Evolutionary conservation across 2,329 filamentous ascomycete genomes (phyloP).

Genomic region (Reticulascus tulasneorum): DNA sequence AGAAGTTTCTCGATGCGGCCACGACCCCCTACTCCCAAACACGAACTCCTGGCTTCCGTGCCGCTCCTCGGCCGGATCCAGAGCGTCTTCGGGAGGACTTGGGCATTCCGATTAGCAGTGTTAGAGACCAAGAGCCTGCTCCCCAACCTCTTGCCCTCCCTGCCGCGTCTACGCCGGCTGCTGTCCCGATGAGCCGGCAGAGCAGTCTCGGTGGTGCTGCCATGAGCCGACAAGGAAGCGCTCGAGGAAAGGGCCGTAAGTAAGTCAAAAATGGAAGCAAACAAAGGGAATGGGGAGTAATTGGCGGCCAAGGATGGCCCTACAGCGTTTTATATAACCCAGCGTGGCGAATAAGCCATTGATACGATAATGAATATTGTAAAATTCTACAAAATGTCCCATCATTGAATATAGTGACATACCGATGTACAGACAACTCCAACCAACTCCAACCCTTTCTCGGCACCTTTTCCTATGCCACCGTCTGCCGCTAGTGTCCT

Average conservation of each 20-base stretch:
- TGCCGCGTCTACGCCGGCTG: conserved; percentile 26
- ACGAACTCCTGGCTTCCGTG: conserved; percentile 45
- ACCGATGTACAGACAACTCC: too few species aligned
- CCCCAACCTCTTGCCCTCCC: conserved; percentile 18
- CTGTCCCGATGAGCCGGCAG: conserved; percentile 51
- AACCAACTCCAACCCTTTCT: too few species aligned
- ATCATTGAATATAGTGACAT: too few species aligned
- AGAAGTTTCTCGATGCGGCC: conserved; percentile 53
- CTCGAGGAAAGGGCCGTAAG: conserved; percentile 42
- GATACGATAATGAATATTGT: too few species aligned
- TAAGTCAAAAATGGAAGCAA: too few species aligned
- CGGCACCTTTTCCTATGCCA: too few species aligned
- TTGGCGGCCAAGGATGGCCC: too few species aligned
- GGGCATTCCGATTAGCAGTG: conserved; percentile 41
- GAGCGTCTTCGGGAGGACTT: conserved; percentile 48
- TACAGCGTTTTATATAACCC: too few species aligned
- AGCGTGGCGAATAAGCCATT: too few species aligned
- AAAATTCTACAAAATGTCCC: too few species aligned
- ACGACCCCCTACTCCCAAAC: conserved; percentile 43
- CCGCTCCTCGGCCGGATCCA: conserved; percentile 40
- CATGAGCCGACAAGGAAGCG: conserved; percentile 54
- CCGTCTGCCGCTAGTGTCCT: too few species aligned
- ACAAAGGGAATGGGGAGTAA: too few species aligned
- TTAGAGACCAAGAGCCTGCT: conserved; percentile 37
- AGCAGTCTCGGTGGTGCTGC: conserved; percentile 51